Percentiles rank a stretch among this genome's conserved stretches.
These are phyloP conservation scores for Sarocladiaceae sp. DNA, from an alignment of 2,329 filamentous ascomycete species.

Conservation along the genomic window DNA sequence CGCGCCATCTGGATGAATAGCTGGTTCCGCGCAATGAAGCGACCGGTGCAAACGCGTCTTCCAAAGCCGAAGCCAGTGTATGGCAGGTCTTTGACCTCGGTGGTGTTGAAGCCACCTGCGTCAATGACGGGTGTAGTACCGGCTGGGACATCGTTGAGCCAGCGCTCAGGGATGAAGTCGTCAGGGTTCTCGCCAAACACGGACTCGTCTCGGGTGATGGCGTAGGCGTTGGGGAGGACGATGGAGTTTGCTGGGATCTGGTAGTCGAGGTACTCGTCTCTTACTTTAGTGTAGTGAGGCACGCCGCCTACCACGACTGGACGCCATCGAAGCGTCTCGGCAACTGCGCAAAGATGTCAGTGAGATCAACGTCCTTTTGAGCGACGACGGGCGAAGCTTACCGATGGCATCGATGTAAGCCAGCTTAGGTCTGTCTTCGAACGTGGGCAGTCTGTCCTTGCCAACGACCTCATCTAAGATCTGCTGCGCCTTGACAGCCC, in stretches of 20 bases:
- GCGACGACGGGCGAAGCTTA: neutral
- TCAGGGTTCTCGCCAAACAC: slow-evolving; percentile 32
- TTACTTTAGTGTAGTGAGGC: slow-evolving; percentile 30
- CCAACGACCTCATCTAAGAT: slow-evolving; percentile 36
- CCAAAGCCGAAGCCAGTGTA: slow-evolving; percentile 42
- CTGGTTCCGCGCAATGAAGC: slow-evolving; percentile 41
- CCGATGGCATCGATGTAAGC: slow-evolving; percentile 34
- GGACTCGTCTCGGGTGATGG: slow-evolving; percentile 28
- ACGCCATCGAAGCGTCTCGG: slow-evolving; percentile 39
- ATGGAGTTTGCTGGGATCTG: slow-evolving; percentile 36
- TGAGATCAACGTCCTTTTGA: neutral
- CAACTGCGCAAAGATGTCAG: slow-evolving; percentile 16
- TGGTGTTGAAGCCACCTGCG: slow-evolving; percentile 12
- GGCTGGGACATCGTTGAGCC: slow-evolving; percentile 16
- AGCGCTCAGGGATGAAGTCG: slow-evolving; percentile 26
- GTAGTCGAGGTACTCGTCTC: slow-evolving; percentile 30
- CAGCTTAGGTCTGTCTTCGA: slow-evolving; percentile 30
- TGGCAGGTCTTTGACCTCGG: slow-evolving; percentile 21
- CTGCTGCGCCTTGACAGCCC: slow-evolving; percentile 29
- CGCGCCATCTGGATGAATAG: slow-evolving; percentile 34
- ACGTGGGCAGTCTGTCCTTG: slow-evolving; percentile 28
- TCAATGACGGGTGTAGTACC: slow-evolving; percentile 4
- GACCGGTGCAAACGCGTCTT: slow-evolving; percentile 33
- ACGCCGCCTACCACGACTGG: slow-evolving; percentile 29
- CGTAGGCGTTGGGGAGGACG: slow-evolving; percentile 36